Conservation (phyloP, 2,329 filamentous ascomycete species). For the Penicillium nordicum region DNA sequence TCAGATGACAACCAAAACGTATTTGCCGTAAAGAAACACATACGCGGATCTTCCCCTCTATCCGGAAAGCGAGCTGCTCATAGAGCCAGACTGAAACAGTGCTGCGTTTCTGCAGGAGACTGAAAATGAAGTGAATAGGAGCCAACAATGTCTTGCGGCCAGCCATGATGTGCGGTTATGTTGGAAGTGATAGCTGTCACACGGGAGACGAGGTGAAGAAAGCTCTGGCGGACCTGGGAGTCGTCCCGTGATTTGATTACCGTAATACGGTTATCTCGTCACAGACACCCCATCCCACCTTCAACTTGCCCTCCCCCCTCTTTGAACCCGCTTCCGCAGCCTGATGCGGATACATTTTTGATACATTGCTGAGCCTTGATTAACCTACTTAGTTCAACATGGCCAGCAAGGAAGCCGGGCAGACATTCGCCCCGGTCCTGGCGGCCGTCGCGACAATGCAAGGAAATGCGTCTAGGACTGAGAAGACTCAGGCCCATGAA, state of each 20-base stretch:
- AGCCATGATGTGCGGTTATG: slow-evolving; percentile 43
- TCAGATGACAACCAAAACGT: not conserved
- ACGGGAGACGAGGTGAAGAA: slow-evolving; percentile 7
- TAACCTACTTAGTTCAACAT: slow-evolving; percentile 45
- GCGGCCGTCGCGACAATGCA: slow-evolving; percentile 88
- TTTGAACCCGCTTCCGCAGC: not conserved
- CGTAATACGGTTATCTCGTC: slow-evolving; percentile 23
- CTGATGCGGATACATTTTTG: slow-evolving; percentile 4
- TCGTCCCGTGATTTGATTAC: slow-evolving; percentile 25
- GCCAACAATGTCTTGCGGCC: slow-evolving; percentile 67
- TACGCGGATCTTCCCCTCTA: slow-evolving; percentile 94
- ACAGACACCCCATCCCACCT: slow-evolving; percentile 25
- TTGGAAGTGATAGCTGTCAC: slow-evolving; percentile 9
- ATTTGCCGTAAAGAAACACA: slow-evolving; percentile 31
- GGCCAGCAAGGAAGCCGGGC: slow-evolving; percentile 65
- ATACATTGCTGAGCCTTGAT: slow-evolving; percentile 11
- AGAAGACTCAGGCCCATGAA: slow-evolving; percentile 86
- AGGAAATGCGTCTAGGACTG: slow-evolving; percentile 71
- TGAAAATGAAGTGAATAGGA: slow-evolving; percentile 88
- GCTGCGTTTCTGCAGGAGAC: slow-evolving; percentile 77
- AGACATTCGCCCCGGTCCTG: slow-evolving; percentile 79
- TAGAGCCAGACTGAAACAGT: slow-evolving; percentile 95
- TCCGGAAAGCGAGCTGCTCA: slow-evolving; percentile 88
- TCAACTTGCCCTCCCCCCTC: slow-evolving; percentile 14
- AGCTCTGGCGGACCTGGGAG: slow-evolving; percentile 20